Evolutionary conservation across 306 rosid species (phyloP).

Genomic region (Prunus persica): Prunus_persica_NCBIv2 NC_034016.1:12460501-12461000

Average conservation of each 20-base stretch:
- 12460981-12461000: slow-evolving; percentile 6
- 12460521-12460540: no score
- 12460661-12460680: no score
- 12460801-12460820: slow-evolving; percentile 16
- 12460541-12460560: no score
- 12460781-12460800: slow-evolving; percentile 9
- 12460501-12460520: no score
- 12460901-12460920: slow-evolving; percentile 6
- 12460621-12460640: no score
- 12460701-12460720: background rate
- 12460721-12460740: background rate
- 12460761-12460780: background rate
- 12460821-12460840: background rate
- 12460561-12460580: no score
- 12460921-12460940: slow-evolving; percentile 9
- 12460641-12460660: no score
- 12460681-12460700: no score
- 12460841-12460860: slow-evolving; percentile 14
- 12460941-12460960: slow-evolving; percentile 22
- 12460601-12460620: no score
- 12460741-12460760: background rate
- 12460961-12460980: slow-evolving; percentile 45
- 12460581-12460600: no score
- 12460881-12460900: background rate
- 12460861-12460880: slow-evolving; percentile 17